Evolutionary conservation across 768 basidiomycete species (phyloP).

Genomic region (Mycena galericulata): DNA sequence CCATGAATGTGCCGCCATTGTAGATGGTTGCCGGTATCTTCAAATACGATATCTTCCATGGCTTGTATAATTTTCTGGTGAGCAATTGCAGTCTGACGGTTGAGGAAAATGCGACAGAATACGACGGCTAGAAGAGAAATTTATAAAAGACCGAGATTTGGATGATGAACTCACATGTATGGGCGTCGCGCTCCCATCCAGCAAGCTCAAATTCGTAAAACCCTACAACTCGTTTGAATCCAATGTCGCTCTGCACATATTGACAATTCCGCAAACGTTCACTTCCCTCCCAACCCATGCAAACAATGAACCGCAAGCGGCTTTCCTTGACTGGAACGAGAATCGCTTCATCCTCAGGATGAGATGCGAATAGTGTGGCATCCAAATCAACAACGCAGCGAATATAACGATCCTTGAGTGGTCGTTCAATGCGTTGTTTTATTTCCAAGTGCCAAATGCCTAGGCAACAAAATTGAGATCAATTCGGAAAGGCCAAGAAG

Average conservation of each 20-base stretch:
- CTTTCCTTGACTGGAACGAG: too few species aligned
- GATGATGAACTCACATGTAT: constrained; percentile 6
- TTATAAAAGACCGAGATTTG: not conserved
- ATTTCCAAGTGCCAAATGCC: not conserved
- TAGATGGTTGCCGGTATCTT: constrained; percentile 17
- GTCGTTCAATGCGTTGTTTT: not conserved
- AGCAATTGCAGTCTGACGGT: constrained; percentile 23
- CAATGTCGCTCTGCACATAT: constrained; percentile 10
- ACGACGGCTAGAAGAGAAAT: constrained; percentile 10
- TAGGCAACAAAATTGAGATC: not conserved
- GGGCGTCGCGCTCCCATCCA: not conserved
- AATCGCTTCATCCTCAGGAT: not conserved
- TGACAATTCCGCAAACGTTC: not conserved
- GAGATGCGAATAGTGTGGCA: not conserved
- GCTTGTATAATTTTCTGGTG: constrained; percentile 2
- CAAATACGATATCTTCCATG: constrained; percentile 20
- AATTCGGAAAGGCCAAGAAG: not conserved
- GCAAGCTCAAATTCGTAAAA: not conserved
- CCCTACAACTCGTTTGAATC: not conserved
- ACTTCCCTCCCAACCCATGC: not conserved
- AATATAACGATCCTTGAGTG: not conserved
- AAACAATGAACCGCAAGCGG: not conserved
- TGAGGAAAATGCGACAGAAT: constrained; percentile 24
- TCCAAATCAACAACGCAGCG: not conserved
- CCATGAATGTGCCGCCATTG: constrained; percentile 32